phyloP scores from a whole-genome alignment of 78 protist genomes.

The Dictyostelium capitatum region DNA sequence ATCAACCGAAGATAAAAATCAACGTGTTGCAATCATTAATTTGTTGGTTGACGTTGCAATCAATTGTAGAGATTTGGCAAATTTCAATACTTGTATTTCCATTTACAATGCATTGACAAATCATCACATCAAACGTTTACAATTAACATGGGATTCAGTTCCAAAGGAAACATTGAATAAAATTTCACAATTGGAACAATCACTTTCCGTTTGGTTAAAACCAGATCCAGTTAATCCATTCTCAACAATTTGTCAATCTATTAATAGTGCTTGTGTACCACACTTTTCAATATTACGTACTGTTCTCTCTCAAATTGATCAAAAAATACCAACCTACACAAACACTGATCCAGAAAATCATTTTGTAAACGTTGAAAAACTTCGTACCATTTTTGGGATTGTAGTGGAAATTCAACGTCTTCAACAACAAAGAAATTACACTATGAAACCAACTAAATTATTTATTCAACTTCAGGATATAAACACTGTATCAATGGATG shows the following conservation, averaged over 20 bases:
- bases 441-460: constrained; percentile 52
- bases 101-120: constrained; percentile 43
- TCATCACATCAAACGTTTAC: constrained; percentile 68
- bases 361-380: constrained; percentile 53
- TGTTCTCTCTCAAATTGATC: constrained; percentile 38
- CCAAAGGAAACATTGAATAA: constrained; percentile 55
- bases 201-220: constrained; percentile 36
- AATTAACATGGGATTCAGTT: constrained; percentile 58
- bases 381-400: constrained; percentile 31
- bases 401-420: constrained; percentile 64
- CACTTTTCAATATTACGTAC: constrained; percentile 34
- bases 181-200: constrained; percentile 2
- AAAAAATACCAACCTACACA: constrained; percentile 46
- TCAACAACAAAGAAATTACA: constrained; percentile 49
- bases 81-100: constrained; percentile 38
- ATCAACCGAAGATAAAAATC: constrained; percentile 58
- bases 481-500: constrained; percentile 34
- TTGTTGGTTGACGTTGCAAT: constrained; percentile 62
- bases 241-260: not conserved
- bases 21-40: constrained; percentile 44
- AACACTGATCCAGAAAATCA: not conserved
- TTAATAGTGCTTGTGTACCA: constrained; percentile 66
- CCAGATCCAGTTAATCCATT: constrained; percentile 8
- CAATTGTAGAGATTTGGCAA: constrained; percentile 50
- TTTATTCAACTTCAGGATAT: constrained; percentile 71